These are phyloP conservation scores for Phytophthora citricola DNA, from an alignment of 352 stramenopile genomes.

Conservation along the genomic window DNA sequence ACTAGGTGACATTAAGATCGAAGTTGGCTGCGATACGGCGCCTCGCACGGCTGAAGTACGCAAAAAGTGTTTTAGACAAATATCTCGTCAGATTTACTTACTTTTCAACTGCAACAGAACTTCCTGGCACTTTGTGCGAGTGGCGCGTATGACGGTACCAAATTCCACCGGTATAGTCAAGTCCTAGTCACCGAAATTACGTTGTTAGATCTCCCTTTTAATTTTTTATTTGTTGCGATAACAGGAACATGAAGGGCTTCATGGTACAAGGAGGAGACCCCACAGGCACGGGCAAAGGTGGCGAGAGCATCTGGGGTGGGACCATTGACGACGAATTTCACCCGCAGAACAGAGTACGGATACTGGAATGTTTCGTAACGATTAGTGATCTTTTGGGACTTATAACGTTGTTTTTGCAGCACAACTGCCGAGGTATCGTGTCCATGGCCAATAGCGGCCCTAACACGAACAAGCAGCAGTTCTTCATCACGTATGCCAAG, in stretches of 20 bases:
- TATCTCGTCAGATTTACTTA: background rate
- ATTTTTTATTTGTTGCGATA: background rate
- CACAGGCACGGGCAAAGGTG: conserved; percentile 91
- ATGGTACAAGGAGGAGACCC: conserved; percentile 92
- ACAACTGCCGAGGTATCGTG: conserved; percentile 91
- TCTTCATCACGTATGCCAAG: conserved; percentile 98
- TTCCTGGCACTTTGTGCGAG: conserved; percentile 96
- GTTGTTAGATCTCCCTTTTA: background rate
- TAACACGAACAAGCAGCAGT: conserved; percentile 96
- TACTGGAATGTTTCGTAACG: too few relatives aligned
- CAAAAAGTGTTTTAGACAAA: background rate
- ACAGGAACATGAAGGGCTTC: conserved; percentile 88
- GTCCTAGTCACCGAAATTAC: background rate
- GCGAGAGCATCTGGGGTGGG: conserved; percentile 91
- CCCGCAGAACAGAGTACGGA: conserved; percentile 74
- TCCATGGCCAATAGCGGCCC: conserved; percentile 94
- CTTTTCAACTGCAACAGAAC: conserved; percentile 78
- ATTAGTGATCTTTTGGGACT: background rate
- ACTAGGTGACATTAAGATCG: conserved; percentile 96
- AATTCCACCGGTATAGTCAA: conserved; percentile 84
- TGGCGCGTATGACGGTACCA: conserved; percentile 91
- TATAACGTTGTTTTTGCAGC: conserved; percentile 44
- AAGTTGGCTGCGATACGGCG: conserved; percentile 96
- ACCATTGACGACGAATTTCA: conserved; percentile 94
- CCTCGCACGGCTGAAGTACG: conserved; percentile 85